A percentile compares a stretch with the other conserved stretches of the same genome.
Conservation (phyloP, 345 rosid genomes). For the Lepidium aucheri region DNA sequence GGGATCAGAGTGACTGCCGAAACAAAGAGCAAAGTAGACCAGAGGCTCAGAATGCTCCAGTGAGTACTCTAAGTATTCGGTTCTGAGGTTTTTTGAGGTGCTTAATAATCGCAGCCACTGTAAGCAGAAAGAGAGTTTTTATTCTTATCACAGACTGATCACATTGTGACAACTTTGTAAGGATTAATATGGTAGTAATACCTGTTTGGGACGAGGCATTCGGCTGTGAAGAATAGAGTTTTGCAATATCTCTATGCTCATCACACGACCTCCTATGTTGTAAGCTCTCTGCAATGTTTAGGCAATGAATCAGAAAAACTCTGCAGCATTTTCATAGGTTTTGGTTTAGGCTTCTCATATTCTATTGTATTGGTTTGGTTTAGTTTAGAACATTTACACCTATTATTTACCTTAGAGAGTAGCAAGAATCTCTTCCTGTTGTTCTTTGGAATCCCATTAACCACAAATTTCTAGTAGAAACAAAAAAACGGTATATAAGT, state of each 20-base stretch:
- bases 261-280: slow-evolving; percentile 73
- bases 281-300: slow-evolving; percentile 63
- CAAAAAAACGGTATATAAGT: neutral
- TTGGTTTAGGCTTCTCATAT: neutral
- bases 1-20: slow-evolving; percentile 90
- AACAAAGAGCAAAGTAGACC: slow-evolving; percentile 69
- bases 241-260: slow-evolving; percentile 66
- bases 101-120: slow-evolving; percentile 81
- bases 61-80: slow-evolving; percentile 49
- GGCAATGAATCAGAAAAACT: neutral
- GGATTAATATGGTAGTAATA: slow-evolving; percentile 8
- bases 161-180: too few relatives aligned
- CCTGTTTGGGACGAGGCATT: slow-evolving; percentile 91
- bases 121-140: slow-evolving; percentile 8
- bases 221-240: slow-evolving; percentile 57
- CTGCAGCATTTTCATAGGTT: neutral
- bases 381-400: neutral
- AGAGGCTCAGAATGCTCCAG: slow-evolving; percentile 61
- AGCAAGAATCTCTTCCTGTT: slow-evolving; percentile 64
- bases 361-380: too few relatives aligned
- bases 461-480: slow-evolving; percentile 53
- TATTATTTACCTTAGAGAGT: slow-evolving; percentile 52
- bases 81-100: slow-evolving; percentile 60
- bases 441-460: slow-evolving; percentile 82
- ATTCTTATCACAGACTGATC: neutral